Evolutionary conservation across 2,329 filamentous ascomycete species (phyloP).

Genomic region (Trichoderma arundinaceum): DNA sequence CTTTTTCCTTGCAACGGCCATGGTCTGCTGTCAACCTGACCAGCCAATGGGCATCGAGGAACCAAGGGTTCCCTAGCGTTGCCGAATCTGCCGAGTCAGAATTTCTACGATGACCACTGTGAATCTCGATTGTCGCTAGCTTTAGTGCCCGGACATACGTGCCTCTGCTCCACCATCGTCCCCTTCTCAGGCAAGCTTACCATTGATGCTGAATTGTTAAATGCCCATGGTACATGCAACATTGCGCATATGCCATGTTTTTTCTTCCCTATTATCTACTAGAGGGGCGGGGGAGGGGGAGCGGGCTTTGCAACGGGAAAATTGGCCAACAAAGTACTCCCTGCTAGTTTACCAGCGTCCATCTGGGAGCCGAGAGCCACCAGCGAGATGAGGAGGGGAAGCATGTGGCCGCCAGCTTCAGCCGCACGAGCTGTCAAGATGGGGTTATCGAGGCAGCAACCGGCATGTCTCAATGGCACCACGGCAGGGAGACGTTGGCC

Average conservation of each 20-base stretch:
- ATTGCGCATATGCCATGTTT: conserved; percentile 1
- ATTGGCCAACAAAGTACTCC: background rate
- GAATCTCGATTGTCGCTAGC: background rate
- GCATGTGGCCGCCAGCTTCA: conserved; percentile 1
- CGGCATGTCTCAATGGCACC: background rate
- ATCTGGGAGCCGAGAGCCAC: background rate
- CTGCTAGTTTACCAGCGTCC: background rate
- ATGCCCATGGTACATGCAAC: background rate
- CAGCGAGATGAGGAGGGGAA: background rate
- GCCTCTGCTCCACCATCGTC: background rate
- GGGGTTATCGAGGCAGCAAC: too few species aligned
- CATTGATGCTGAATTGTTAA: background rate
- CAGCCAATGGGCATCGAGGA: background rate
- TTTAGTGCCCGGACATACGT: background rate
- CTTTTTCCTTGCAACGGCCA: background rate
- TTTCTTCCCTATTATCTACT: background rate
- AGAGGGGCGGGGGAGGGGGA: background rate
- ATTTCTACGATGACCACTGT: background rate
- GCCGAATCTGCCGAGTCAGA: conserved; percentile 11
- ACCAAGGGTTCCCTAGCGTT: background rate
- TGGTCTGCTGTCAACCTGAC: background rate
- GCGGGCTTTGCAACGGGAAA: background rate
- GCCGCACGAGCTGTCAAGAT: conserved; percentile 18
- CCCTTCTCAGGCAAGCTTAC: background rate
- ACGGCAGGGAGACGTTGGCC: background rate